phyloP scores from a whole-genome alignment of 768 basidiomycete genomes.

The Hydnum rufescens region DNA sequence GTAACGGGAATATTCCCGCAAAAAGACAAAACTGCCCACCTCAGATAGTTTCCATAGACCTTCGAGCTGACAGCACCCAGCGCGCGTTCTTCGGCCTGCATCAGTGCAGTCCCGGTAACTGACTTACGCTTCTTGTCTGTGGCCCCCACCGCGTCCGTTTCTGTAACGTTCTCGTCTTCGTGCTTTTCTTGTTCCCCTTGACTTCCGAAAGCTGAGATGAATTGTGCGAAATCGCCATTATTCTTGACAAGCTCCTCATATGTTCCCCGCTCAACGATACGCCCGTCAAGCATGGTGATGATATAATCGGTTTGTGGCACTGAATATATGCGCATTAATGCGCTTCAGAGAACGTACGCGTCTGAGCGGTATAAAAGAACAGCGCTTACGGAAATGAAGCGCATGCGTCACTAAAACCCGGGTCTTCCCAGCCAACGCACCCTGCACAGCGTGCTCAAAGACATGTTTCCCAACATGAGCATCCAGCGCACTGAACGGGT shows the following conservation, averaged over 20 bases:
- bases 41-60: constrained; percentile 28
- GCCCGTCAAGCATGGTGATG: constrained; percentile 38
- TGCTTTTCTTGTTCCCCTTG: constrained; percentile 15
- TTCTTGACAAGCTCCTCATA: constrained; percentile 24
- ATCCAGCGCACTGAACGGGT: constrained; percentile 64
- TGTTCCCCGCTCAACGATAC: constrained; percentile 41
- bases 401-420: constrained; percentile 32
- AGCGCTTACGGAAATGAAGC: not conserved
- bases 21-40: not conserved
- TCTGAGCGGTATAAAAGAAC: not conserved
- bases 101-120: constrained; percentile 26
- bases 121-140: constrained; percentile 11
- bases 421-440: constrained; percentile 14
- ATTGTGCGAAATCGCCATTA: constrained; percentile 13
- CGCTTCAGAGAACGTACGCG: not conserved
- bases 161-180: constrained; percentile 12
- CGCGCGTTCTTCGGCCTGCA: constrained; percentile 37
- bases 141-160: constrained; percentile 7
- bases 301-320: constrained; percentile 41
- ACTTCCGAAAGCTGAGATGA: constrained; percentile 39
- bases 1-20: constrained; percentile 24
- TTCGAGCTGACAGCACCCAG: constrained; percentile 32
- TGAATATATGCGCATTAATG: constrained; percentile 19
- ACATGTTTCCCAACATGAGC: constrained; percentile 52
- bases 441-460: constrained; percentile 31